These are phyloP conservation scores for Lippia alba DNA, from an alignment of 305 asterid genomes.

Conservation along the genomic window DNA sequence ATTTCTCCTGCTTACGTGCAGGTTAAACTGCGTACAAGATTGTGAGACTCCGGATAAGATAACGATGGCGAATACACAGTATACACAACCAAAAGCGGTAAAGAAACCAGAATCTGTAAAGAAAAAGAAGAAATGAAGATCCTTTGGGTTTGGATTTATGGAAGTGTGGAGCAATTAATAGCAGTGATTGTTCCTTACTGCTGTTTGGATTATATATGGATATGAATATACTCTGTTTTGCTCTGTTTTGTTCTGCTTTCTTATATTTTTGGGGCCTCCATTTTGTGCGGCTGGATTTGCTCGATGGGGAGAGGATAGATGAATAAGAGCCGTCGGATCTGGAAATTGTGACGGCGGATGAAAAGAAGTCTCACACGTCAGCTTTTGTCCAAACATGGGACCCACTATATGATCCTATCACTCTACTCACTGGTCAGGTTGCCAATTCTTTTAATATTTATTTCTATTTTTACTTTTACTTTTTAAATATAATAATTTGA, in stretches of 20 bases:
- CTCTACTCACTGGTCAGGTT: not conserved
- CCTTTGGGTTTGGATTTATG: slow-evolving; percentile 7
- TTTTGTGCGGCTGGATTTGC: slow-evolving; percentile 28
- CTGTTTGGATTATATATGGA: not conserved
- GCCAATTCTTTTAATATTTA: not conserved
- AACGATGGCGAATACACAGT: slow-evolving; percentile 8
- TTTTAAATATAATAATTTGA: too few species aligned
- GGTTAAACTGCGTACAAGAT: slow-evolving; percentile 9
- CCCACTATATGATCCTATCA: not conserved
- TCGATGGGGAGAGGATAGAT: not conserved
- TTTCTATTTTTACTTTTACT: too few species aligned
- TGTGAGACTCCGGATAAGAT: slow-evolving; percentile 23
- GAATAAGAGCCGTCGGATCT: slow-evolving; percentile 30
- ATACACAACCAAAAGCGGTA: not conserved
- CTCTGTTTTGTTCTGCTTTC: slow-evolving; percentile 1
- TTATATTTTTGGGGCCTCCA: slow-evolving; percentile 19
- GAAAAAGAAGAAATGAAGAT: slow-evolving; percentile 1
- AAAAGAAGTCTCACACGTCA: slow-evolving; percentile 26
- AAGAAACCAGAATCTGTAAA: too few species aligned
- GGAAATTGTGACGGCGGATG: slow-evolving; percentile 30
- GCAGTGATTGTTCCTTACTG: slow-evolving; percentile 20
- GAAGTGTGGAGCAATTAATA: not conserved
- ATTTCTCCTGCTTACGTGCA: not conserved
- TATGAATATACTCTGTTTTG: not conserved
- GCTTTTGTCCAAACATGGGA: not conserved